Conservation (phyloP, 23 red algal species). For the Gracilaria domingensis region DNA sequence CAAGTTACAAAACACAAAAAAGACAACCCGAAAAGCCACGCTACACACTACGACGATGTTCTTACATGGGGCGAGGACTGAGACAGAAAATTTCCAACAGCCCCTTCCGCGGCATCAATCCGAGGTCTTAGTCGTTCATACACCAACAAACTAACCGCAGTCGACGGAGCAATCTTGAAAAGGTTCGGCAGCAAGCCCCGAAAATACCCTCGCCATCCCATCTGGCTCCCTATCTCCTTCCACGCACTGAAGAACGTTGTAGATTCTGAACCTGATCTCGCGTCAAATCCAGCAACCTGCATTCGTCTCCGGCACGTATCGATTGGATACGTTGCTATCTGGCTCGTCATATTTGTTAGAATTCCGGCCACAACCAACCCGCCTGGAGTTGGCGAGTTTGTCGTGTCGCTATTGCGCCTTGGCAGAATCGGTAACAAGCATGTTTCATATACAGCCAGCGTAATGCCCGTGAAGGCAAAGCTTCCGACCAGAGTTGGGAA, state of each 20-base stretch:
- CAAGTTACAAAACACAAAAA: not conserved
- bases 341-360: constrained; percentile 69
- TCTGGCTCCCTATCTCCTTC: constrained; percentile 65
- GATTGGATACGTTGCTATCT: constrained; percentile 90
- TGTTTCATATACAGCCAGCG: constrained; percentile 90
- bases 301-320: constrained; percentile 94
- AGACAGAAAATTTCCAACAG: constrained; percentile 22
- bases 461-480: constrained; percentile 92
- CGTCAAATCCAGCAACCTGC: constrained; percentile 85
- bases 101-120: constrained; percentile 32
- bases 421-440: constrained; percentile 74
- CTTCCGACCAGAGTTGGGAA: constrained; percentile 78
- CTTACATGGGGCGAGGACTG: constrained; percentile 37
- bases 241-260: constrained; percentile 25
- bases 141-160: constrained; percentile 77
- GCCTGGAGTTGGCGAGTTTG: constrained; percentile 60
- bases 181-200: constrained; percentile 86
- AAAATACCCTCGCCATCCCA: constrained; percentile 82
- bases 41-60: constrained; percentile 1
- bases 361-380: constrained; percentile 65
- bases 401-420: constrained; percentile 68
- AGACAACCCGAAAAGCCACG: not conserved
- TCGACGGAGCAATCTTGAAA: constrained; percentile 78
- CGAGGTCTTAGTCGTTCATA: constrained; percentile 78
- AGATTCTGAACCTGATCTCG: constrained; percentile 8